Conservation (phyloP, 2,329 filamentous ascomycete species). For the Fusarium albosuccineum region DNA sequence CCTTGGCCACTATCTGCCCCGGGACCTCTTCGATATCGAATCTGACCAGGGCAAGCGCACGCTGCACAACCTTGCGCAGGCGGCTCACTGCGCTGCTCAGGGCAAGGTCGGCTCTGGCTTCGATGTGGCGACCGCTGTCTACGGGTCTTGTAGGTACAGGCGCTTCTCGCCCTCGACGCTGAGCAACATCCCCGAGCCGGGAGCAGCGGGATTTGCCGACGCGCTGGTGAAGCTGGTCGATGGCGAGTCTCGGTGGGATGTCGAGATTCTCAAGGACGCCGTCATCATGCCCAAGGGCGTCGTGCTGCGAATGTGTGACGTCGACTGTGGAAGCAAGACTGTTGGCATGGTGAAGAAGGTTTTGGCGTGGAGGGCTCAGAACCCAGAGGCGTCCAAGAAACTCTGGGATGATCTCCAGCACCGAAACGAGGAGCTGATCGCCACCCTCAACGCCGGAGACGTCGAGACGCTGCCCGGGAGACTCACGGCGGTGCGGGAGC, state of each 20-base stretch:
- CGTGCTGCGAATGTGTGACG: slow-evolving; percentile 91
- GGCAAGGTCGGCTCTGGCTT: slow-evolving; percentile 97
- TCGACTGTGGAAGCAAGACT: slow-evolving; percentile 93
- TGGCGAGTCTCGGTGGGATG: slow-evolving; percentile 78
- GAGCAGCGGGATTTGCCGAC: slow-evolving; percentile 74
- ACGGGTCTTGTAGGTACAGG: slow-evolving; percentile 89
- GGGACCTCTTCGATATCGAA: slow-evolving; percentile 67
- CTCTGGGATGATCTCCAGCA: slow-evolving; percentile 83
- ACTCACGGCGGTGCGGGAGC: slow-evolving; percentile 65
- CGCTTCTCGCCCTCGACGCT: slow-evolving; percentile 90
- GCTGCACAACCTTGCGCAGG: slow-evolving; percentile 94
- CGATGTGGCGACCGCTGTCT: slow-evolving; percentile 93
- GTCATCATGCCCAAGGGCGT: slow-evolving; percentile 80
- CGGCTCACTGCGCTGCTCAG: slow-evolving; percentile 93
- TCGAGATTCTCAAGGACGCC: slow-evolving; percentile 76
- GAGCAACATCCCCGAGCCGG: slow-evolving; percentile 73
- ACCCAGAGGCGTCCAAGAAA: slow-evolving; percentile 71
- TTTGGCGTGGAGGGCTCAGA: slow-evolving; percentile 80
- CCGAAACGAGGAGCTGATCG: slow-evolving; percentile 78
- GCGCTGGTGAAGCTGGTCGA: slow-evolving; percentile 76
- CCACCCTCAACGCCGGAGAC: slow-evolving; percentile 67
- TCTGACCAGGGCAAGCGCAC: slow-evolving; percentile 67
- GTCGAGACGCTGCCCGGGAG: slow-evolving; percentile 59
- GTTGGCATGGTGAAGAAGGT: slow-evolving; percentile 97
- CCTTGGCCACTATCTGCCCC: slow-evolving; percentile 79